phyloP scores from a whole-genome alignment of 805 yeast genomes.

The Priceomyces carsonii region DNA sequence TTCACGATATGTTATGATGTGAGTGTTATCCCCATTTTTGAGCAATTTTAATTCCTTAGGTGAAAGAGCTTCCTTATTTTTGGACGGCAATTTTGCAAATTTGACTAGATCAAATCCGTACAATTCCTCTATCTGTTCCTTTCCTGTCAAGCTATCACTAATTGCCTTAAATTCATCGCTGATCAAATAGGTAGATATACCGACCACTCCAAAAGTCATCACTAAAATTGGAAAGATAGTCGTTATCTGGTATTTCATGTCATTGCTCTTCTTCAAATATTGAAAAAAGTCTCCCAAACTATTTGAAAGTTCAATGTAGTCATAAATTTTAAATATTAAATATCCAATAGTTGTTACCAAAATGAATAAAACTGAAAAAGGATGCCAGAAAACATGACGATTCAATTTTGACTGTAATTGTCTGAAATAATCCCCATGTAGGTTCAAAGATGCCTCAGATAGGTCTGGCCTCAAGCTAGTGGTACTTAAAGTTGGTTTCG shows the following conservation, averaged over 20 bases:
- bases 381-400: constrained; percentile 47
- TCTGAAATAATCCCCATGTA: constrained; percentile 62
- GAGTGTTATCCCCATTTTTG: constrained; percentile 48
- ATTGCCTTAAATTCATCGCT: constrained; percentile 50
- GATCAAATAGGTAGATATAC: constrained; percentile 40
- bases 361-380: constrained; percentile 14
- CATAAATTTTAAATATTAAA: constrained; percentile 25
- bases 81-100: constrained; percentile 38
- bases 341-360: not conserved
- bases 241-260: constrained; percentile 23
- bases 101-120: constrained; percentile 56
- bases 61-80: constrained; percentile 16
- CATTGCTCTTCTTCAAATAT: constrained; percentile 21
- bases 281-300: constrained; percentile 26
- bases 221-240: constrained; percentile 39
- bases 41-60: constrained; percentile 25
- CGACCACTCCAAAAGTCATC: constrained; percentile 35
- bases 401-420: constrained; percentile 49
- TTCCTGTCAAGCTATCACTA: constrained; percentile 26
- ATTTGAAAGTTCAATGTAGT: constrained; percentile 32
- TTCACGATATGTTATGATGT: constrained; percentile 61
- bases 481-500: constrained; percentile 53
- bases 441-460: constrained; percentile 58
- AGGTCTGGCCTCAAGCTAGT: constrained; percentile 54
- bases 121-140: constrained; percentile 24